Evolutionary conservation across 1,139 yeast genomes (phyloP), one percentile per base, ranked within the genome.

Genomic region (Taphrina flavorubra): DNA sequence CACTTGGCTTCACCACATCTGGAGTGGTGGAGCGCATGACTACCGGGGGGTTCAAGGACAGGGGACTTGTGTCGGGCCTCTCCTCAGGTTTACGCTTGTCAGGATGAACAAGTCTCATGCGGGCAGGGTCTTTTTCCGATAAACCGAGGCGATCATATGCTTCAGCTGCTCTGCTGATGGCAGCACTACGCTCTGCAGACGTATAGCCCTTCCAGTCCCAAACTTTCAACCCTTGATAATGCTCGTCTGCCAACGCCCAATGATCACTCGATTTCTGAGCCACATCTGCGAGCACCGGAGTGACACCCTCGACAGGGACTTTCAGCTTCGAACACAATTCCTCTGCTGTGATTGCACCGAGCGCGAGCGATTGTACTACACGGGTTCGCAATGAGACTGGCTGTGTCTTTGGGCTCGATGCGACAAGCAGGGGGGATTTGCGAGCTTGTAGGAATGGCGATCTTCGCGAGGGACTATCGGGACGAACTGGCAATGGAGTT

Each of bases 141-240:
- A 73, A 70, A 2, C 70, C 70, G 37, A 78, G 73, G 6, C 76
- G 70, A 63, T 76, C 78, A 70, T 74, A 78, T 0, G 78, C 80
- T 55, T 69, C 72, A 6, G 71, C 67, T 14, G 79, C 74, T 16
- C 74, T 73, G 4, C 70, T 69, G 51, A 78, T 72, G 47, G 77
- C 79, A 36, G 72, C 70, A n/a, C 70, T 67, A 6, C 80, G 75
- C 68, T 78, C 78, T 14, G 72, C 69, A 31, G 72, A 69, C 13
- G 77, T 72, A 69, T 77, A 78, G 49, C 72, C 75, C 68, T 75
- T 75, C 78, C 79, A 78, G 31, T 77, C 79, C 78, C 78, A 78
- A 10, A 77, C 71, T n/a, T 78, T 74, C 57, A 78, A 71, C 49
- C 76, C 77, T 68, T 75, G 74, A 72, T 74, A 78, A 16, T 71